Percentiles rank a stretch among this genome's conserved stretches.
Evolutionary conservation across 768 basidiomycete species (phyloP).

Genomic region (Boletus rubescentipes): DNA sequence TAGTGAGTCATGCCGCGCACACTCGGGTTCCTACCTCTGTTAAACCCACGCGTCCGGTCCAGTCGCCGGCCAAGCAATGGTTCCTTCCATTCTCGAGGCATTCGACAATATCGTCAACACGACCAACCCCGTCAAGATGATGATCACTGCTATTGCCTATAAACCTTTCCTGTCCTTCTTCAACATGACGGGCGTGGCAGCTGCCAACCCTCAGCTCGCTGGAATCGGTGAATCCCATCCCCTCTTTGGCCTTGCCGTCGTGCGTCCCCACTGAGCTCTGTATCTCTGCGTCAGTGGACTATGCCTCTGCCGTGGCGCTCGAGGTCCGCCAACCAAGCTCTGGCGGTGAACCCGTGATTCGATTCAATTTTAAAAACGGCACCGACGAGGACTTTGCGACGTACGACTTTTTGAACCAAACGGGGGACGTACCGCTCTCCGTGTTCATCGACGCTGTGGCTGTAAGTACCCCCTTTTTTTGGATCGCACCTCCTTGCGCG

Average conservation of each 20-base stretch:
- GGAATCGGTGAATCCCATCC: conserved; percentile 47
- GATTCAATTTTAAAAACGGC: conserved; percentile 73
- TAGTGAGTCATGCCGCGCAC: conserved; percentile 37
- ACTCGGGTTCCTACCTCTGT: too few species aligned
- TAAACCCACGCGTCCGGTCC: background rate
- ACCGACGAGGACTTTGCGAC: conserved; percentile 47
- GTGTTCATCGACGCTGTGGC: conserved; percentile 45
- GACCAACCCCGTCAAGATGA: conserved; percentile 54
- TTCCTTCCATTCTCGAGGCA: conserved; percentile 57
- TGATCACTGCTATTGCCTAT: conserved; percentile 64
- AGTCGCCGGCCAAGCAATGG: conserved; percentile 69
- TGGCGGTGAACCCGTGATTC: conserved; percentile 49
- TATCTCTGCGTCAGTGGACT: conserved; percentile 46
- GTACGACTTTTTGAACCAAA: conserved; percentile 45
- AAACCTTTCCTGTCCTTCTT: conserved; percentile 79
- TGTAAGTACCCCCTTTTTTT: conserved; percentile 24
- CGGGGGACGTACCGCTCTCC: conserved; percentile 54
- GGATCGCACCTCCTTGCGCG: background rate
- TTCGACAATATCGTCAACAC: conserved; percentile 51
- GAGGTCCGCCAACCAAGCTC: conserved; percentile 54
- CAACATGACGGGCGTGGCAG: conserved; percentile 66
- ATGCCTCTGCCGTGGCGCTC: conserved; percentile 55
- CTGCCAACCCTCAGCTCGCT: conserved; percentile 50
- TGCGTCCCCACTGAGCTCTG: background rate
- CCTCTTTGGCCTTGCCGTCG: background rate